Evolutionary conservation across 2,329 filamentous ascomycete species (phyloP), one percentile per base, ranked within the genome.

Genomic region (Ciborinia camelliae): DNA sequence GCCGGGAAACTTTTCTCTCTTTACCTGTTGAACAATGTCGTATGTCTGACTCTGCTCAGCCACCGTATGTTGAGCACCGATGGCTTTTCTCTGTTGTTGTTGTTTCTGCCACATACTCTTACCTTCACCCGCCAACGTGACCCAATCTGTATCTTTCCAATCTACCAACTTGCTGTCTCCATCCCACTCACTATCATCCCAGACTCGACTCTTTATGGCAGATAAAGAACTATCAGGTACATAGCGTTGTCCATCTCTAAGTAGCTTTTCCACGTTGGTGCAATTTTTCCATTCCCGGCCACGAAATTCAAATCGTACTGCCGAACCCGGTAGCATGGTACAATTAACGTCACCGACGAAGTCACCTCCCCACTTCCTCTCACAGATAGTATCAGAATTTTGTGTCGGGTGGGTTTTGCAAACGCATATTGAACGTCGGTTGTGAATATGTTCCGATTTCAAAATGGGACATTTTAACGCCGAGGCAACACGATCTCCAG

Each of bases 121-220:
- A n/a, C 43, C 41, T 2, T 41, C 51, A 28, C 59, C 26, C 15
- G 62, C 26, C n/a, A 59, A 30, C 62, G 23, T 30, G 37, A 50
- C 62, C 53, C 62, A 64, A 50, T 64, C 53, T 15, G 35, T 64
- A 20, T 32, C 43, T 59, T 53, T 50, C 62, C 62, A 64, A 51
- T 59, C 45, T 8, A 64, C 45, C 26, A 26, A 18, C 8, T 50
- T 47, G n/a, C 23, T n/a, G 7, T 18, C 45, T 28, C 62, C 62
- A n/a, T 37, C 28, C 62, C 62, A 64, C 52, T 64, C 62, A 26
- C 35, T 18, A 50, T 59, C 53, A 43, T n/a, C 37, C 62, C 62
- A 64, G 18, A 14, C 35, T 35, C 35, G 55, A 7, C 28, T 15
- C 39, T 4, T 60, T 6, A 51, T 10, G n/a, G 8, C 4, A 0